Base-by-base conservation (phyloP, 192 early-diverging fungal genomes). In the Funneliformis geosporum region DNA sequence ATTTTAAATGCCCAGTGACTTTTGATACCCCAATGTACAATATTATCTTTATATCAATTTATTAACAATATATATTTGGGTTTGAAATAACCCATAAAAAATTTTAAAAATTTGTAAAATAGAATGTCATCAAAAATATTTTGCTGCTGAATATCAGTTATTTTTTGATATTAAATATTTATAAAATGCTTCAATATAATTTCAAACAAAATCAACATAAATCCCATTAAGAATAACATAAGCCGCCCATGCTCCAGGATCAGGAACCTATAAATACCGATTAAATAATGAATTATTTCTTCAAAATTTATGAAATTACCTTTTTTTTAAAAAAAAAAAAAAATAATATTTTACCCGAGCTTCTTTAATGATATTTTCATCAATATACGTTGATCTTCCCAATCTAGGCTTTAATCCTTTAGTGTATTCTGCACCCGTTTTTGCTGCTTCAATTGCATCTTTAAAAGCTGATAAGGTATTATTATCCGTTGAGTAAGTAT, bases 311-410 rank as follows among this genome's bases (percentile, higher is more conserved):
- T 18, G 0, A 18, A 18, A 18, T 55, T 55, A 16, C 14, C 1
- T 46, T 46, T 46, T 46, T 46, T 46, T 18, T 55, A n/a, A n/a
- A n/a, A n/a, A n/a, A n/a, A n/a, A n/a, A n/a, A n/a, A n/a, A n/a
- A n/a, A n/a, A n/a, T n/a, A n/a, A n/a, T n/a, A n/a, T 55, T 55
- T 55, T 55, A 55, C 47, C 47, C 18, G 47, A 4, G 80, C 75
- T 46, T 60, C 83, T 10, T 80, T 80, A 4, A 87, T 62, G 38
- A 61, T 73, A 27, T 92, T 78, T 43, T 83, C 88, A 16, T 87
- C 85, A 14, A 89, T 86, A 70, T 93, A 93, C 27, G 90, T 87
- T 0, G 92, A 89, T 39, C 92, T 87, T 40, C 92, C 92, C 44
- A 91, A 84, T 80, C 86, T 90, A 25, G 92, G 85, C 73, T 85